phyloP scores from a whole-genome alignment of 805 yeast species.

The Maudiozyma barnettii region DNA sequence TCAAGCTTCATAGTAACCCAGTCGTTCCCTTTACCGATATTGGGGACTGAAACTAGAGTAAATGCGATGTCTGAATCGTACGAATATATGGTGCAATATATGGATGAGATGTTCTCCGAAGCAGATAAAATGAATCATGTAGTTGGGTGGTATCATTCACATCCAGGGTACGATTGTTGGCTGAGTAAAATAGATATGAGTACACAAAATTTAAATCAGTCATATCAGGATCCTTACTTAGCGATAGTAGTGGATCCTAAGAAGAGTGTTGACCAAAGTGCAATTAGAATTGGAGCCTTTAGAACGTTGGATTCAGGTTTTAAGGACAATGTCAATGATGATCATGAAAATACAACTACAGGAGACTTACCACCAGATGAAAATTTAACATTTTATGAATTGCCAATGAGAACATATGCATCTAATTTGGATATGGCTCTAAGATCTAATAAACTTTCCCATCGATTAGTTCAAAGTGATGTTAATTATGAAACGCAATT shows the following conservation, averaged over 20 bases:
- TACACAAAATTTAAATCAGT: slow-evolving; percentile 77
- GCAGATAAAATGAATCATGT: slow-evolving; percentile 39
- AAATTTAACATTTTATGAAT: slow-evolving; percentile 14
- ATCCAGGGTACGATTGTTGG: slow-evolving; percentile 98
- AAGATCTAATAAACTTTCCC: slow-evolving; percentile 6
- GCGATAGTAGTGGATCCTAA: slow-evolving; percentile 85
- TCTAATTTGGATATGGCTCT: slow-evolving; percentile 15
- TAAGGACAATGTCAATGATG: no score
- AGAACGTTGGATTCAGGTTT: slow-evolving; percentile 48
- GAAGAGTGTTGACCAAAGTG: slow-evolving; percentile 50
- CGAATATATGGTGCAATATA: slow-evolving; percentile 85
- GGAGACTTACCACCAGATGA: not conserved
- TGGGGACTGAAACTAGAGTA: slow-evolving; percentile 92
- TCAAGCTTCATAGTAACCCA: slow-evolving; percentile 62
- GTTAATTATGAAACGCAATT: slow-evolving; percentile 6
- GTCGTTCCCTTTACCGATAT: slow-evolving; percentile 81
- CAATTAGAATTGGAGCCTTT: slow-evolving; percentile 81
- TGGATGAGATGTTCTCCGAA: slow-evolving; percentile 41
- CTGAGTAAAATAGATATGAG: slow-evolving; percentile 85
- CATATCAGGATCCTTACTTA: slow-evolving; percentile 82
- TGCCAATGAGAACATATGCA: slow-evolving; percentile 14
- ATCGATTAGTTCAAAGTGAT: slow-evolving; percentile 6
- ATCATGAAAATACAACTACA: no score
- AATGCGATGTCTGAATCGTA: slow-evolving; percentile 91
- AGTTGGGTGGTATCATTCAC: slow-evolving; percentile 98